Percentiles rank a stretch among this genome's conserved stretches.
Conservation (phyloP, 805 yeast genomes). For the Starmera caribaea region DNA sequence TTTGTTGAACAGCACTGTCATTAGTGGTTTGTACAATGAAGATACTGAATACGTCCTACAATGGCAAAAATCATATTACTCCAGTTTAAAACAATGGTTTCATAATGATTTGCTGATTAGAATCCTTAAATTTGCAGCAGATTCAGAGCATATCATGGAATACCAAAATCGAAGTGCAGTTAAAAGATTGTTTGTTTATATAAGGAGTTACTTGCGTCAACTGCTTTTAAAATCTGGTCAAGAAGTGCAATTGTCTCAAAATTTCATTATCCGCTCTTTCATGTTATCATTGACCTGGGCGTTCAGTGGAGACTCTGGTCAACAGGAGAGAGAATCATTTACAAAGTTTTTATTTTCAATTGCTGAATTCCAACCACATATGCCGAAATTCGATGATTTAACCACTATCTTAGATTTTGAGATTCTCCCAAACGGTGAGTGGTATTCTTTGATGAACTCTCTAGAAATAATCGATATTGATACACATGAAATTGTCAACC, state of each 20-base stretch:
- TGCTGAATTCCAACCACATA: slow-evolving; percentile 12
- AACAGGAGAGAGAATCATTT: slow-evolving; percentile 29
- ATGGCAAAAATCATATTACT: not conserved
- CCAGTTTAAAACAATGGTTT: not conserved
- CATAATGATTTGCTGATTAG: not conserved
- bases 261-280: slow-evolving; percentile 9
- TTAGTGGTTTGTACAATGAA: slow-evolving; percentile 4
- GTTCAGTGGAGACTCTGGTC: slow-evolving; percentile 46
- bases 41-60: not conserved
- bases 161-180: not conserved
- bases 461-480: slow-evolving; percentile 40
- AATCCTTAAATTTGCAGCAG: not conserved
- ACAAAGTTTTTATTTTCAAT: slow-evolving; percentile 18
- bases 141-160: slow-evolving; percentile 6
- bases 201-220: not conserved
- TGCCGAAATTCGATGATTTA: slow-evolving; percentile 8
- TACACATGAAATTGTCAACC: slow-evolving; percentile 45
- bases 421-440: slow-evolving; percentile 33
- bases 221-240: not conserved
- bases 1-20: not conserved
- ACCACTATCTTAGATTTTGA: slow-evolving; percentile 26
- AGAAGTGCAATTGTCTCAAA: not conserved
- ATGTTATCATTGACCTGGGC: slow-evolving; percentile 46
- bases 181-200: not conserved
- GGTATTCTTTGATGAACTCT: slow-evolving; percentile 31